phyloP scores from a whole-genome alignment of 1,139 yeast species.

The Ogataea hybrid region DNA sequence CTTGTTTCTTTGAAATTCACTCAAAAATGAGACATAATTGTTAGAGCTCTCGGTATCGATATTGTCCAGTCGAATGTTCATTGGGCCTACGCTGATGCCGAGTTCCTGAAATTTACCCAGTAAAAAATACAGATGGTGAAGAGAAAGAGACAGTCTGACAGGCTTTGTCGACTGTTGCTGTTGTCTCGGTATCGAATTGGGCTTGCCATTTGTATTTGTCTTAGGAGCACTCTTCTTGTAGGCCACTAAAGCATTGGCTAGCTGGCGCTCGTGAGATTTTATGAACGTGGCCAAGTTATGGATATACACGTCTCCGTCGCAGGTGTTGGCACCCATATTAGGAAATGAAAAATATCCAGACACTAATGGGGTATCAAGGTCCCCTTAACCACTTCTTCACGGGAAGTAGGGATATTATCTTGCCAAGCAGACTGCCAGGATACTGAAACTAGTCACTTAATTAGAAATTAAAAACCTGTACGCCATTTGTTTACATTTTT shows the following conservation, averaged over 20 bases:
- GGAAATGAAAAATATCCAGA: background rate
- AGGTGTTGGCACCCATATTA: constrained; percentile 30
- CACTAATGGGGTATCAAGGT: constrained; percentile 1
- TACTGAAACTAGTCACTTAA: background rate
- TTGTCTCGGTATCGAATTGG: constrained; percentile 29
- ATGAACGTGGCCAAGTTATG: constrained; percentile 38
- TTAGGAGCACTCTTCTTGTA: constrained; percentile 30
- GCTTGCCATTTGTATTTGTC: constrained; percentile 7
- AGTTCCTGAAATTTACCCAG: constrained; percentile 56
- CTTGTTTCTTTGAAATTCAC: constrained; percentile 45
- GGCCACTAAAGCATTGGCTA: constrained; percentile 35
- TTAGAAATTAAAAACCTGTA: constrained; percentile 8
- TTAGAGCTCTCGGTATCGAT: constrained; percentile 53
- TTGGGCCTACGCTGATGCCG: constrained; percentile 59
- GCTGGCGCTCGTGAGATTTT: constrained; percentile 38
- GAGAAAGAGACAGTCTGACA: constrained; percentile 52
- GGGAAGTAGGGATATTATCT: constrained; percentile 4
- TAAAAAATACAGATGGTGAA: constrained; percentile 63
- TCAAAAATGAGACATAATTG: constrained; percentile 39
- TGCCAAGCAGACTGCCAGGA: background rate
- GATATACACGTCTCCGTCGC: constrained; percentile 39
- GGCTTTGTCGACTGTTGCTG: constrained; percentile 48
- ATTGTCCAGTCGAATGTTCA: constrained; percentile 56
- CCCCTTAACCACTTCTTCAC: constrained; percentile 10
- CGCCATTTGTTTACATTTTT: constrained; percentile 14